These are phyloP conservation scores for Aspergillus transmontanensis DNA, from an alignment of 2,329 filamentous ascomycete species.

Conservation along the genomic window DNA sequence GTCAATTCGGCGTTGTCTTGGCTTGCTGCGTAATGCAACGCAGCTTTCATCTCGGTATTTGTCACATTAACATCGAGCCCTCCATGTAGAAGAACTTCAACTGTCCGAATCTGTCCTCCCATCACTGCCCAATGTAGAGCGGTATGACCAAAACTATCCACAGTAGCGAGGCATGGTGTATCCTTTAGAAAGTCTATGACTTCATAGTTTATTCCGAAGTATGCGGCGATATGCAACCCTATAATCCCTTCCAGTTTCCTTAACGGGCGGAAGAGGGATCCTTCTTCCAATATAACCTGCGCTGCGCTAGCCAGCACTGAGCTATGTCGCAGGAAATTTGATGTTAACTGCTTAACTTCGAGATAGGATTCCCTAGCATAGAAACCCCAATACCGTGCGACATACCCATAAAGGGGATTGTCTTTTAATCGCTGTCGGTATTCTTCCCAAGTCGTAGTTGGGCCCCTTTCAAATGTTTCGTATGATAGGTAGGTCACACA, in stretches of 20 bases:
- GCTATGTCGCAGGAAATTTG: neutral
- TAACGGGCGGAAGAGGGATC: neutral
- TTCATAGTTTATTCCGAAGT: slow-evolving; percentile 3
- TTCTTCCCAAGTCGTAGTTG: neutral
- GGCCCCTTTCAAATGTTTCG: slow-evolving; percentile 12
- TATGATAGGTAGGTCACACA: slow-evolving; percentile 28
- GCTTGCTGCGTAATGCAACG: neutral
- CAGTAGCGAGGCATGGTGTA: neutral
- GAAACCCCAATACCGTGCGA: slow-evolving; percentile 21
- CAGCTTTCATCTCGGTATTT: neutral
- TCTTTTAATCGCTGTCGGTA: slow-evolving; percentile 3
- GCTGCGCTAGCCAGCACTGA: neutral
- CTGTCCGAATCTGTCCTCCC: neutral
- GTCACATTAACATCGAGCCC: neutral
- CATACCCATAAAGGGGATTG: slow-evolving; percentile 21
- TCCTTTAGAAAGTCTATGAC: neutral
- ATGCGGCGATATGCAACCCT: slow-evolving; percentile 11
- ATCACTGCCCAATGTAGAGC: neutral
- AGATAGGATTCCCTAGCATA: slow-evolving; percentile 8
- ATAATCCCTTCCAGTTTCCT: neutral
- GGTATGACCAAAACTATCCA: neutral
- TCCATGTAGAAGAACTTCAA: neutral
- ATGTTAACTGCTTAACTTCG: neutral
- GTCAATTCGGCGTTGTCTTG: neutral
- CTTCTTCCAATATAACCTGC: neutral